phyloP scores from a whole-genome alignment of 106 monocot species.

The Posidonia australis region DNA sequence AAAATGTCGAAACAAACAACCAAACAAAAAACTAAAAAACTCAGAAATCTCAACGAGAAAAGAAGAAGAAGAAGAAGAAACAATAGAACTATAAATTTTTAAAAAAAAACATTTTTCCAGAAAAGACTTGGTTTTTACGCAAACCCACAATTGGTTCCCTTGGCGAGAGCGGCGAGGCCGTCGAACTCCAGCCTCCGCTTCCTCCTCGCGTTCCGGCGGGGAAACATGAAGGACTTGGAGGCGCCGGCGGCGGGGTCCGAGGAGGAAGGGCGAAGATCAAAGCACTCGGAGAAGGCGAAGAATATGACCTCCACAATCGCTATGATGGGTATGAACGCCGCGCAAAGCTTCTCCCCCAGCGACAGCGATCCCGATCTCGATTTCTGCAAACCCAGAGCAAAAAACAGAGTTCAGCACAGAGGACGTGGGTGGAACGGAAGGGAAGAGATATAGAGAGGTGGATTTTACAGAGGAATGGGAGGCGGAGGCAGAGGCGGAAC shows the following conservation, averaged over 20 bases:
- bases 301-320: conserved; percentile 44
- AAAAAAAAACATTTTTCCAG: not conserved
- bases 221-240: not conserved
- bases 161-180: conserved; percentile 29
- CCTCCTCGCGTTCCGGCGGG: not conserved
- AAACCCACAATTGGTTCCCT: conserved; percentile 13
- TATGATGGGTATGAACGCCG: conserved; percentile 39
- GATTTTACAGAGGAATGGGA: not conserved
- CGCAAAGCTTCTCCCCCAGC: conserved; percentile 39
- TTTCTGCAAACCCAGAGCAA: conserved; percentile 8
- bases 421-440: not conserved
- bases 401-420: not conserved
- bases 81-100: not conserved
- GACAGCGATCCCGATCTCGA: conserved; percentile 22
- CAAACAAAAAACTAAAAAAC: not conserved
- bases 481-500: not conserved
- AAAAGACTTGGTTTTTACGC: not conserved
- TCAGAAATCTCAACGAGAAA: too few relatives aligned
- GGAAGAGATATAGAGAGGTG: not conserved
- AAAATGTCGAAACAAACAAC: not conserved
- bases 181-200: conserved; percentile 2
- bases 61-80: too few relatives aligned
- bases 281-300: conserved; percentile 43
- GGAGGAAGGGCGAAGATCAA: conserved; percentile 7
- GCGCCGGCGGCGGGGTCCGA: not conserved